These are phyloP conservation scores for Blattamonas nauphoetae DNA, from an alignment of 78 protist genomes.

Conservation along the genomic window DNA sequence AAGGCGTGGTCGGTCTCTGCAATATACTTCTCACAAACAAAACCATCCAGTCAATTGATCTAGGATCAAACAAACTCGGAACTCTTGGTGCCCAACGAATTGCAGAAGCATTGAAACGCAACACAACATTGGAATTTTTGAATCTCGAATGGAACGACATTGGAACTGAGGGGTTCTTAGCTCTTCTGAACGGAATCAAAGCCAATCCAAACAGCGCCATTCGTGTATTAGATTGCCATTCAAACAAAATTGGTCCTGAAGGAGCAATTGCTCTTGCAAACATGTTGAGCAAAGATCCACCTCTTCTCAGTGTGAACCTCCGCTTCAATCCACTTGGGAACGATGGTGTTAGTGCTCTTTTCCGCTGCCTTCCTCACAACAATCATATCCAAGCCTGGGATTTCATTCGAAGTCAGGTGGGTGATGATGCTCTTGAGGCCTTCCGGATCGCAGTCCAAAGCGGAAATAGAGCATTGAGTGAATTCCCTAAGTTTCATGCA, in stretches of 20 bases:
- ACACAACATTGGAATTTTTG: neutral
- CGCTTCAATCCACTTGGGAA: neutral
- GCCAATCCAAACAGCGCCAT: neutral
- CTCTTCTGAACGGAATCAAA: neutral
- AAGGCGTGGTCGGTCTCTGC: neutral
- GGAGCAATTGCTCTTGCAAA: neutral
- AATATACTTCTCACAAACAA: neutral
- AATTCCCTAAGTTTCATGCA: no score
- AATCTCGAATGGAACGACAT: neutral
- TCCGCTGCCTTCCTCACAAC: neutral
- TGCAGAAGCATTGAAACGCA: neutral
- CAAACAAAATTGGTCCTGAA: neutral
- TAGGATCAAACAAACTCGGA: neutral
- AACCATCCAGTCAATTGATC: neutral
- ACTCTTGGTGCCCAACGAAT: neutral
- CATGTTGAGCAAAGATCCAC: neutral
- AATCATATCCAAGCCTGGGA: neutral
- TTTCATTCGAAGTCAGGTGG: neutral
- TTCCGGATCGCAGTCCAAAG: neutral
- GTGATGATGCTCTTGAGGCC: neutral
- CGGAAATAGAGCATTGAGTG: no score
- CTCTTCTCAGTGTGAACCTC: neutral
- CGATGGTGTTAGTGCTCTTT: neutral
- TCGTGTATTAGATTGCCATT: neutral
- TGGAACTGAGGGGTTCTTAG: neutral